These are phyloP conservation scores for Williopsis jadinii DNA, from an alignment of 1,139 yeast genomes.

Conservation along the genomic window DNA sequence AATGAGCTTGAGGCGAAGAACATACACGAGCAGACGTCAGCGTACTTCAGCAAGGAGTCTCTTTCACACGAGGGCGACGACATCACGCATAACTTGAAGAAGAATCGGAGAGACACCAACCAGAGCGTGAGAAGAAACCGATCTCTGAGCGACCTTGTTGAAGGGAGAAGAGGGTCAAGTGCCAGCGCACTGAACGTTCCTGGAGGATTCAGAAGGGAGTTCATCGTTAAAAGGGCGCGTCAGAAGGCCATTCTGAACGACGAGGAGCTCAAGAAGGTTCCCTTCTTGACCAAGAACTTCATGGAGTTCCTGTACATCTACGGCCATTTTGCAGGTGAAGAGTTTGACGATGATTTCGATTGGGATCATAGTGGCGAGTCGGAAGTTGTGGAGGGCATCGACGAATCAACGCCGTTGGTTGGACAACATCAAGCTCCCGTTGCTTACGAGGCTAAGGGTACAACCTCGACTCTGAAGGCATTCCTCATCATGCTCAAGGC, in stretches of 20 bases:
- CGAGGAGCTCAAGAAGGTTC: conserved; percentile 27
- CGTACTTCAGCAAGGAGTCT: conserved; percentile 19
- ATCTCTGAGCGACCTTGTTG: conserved; percentile 23
- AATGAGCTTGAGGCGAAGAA: conserved; percentile 17
- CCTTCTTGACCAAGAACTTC: conserved; percentile 59
- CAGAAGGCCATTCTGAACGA: conserved; percentile 24
- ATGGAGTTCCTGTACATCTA: conserved; percentile 67
- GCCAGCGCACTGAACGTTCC: conserved; percentile 71
- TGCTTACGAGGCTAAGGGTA: conserved; percentile 34
- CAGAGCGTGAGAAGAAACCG: conserved; percentile 25
- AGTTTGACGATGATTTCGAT: conserved; percentile 65
- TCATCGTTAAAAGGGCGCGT: conserved; percentile 34
- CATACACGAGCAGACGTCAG: conserved; percentile 22
- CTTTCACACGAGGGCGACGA: conserved; percentile 55
- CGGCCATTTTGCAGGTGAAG: conserved; percentile 83
- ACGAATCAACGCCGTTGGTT: conserved; percentile 44
- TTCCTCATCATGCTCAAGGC: conserved; percentile 65
- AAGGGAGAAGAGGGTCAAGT: conserved; percentile 42
- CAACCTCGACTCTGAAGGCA: conserved; percentile 62
- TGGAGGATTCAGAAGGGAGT: conserved; percentile 75
- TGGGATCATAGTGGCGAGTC: conserved; percentile 22
- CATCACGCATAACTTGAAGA: conserved; percentile 38
- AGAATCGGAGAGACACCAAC: conserved; percentile 19
- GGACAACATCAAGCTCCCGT: conserved; percentile 8
- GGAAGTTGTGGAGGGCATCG: conserved; percentile 23